Base-by-base conservation (phyloP, 805 yeast species). In the Wickerhamiella lipophila region DNA sequence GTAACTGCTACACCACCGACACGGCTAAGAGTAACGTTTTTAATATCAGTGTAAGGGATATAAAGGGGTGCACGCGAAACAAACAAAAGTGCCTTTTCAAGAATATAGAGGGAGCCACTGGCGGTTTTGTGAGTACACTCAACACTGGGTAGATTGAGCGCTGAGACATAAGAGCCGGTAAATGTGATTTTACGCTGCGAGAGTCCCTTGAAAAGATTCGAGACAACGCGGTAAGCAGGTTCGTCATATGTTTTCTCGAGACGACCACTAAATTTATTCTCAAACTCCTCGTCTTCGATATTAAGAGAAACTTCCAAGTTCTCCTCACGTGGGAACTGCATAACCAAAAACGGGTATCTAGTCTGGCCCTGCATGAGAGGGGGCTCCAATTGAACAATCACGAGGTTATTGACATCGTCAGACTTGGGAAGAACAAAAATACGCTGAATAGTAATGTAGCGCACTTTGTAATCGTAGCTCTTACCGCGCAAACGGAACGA, bases 291-390 rank as follows among this genome's bases (percentile, higher is more conserved):
- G 40, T 88, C 95, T 35, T 79, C 79, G 18, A 92, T 64, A 61
- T 92, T 88, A 58, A 92, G 71, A 60, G 86, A 95, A 34, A 89
- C 80, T 64, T 87, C 96, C 44, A 85, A 76, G 61, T 84, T 95
- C 65, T 92, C 98, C 65, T 92, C 98, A 49, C 79, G 77, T 52
- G 81, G 76, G 61, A 92, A 85, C 68, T 92, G 98, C 64, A 89
- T 67, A 12, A 87, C 89, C 62, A 92, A 70, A 64, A 85, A 92
- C 36, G 96, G 94, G 60, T 92, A 89, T 52, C 95, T 77, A 0
- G 98, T 92, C 68, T 92, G 97, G 49, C 99, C 99, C 68, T 92
- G 99, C 64, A 97, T 79, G 55, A 92, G 71, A 1, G 99, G 98
- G 22, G 98, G 98, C 57, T 89, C 96, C 42, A 92, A 82, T 60